Conservation (phyloP, 139 green algal genomes). For the Chlamydomonas asymmetrica region DNA sequence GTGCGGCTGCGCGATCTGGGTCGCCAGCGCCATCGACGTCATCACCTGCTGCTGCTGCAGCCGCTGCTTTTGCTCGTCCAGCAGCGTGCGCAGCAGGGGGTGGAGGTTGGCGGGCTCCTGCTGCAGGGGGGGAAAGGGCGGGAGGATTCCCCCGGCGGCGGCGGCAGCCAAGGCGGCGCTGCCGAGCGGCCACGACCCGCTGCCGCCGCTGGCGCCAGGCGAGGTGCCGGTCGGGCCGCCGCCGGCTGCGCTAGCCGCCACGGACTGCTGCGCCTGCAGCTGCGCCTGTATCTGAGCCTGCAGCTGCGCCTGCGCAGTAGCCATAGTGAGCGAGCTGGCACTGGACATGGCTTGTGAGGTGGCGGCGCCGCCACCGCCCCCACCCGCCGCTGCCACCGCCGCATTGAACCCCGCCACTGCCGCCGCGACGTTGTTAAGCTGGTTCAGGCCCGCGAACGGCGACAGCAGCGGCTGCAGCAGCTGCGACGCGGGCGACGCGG, state of each 20-base stretch:
- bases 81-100: conserved; percentile 2
- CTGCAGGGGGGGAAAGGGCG: background rate
- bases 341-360: too few species aligned
- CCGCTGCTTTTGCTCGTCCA: background rate
- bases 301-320: background rate
- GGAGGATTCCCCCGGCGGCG: conserved; percentile 11
- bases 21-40: background rate
- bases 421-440: background rate
- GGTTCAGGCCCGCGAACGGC: background rate
- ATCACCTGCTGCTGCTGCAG: background rate
- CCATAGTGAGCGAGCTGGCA: too few species aligned
- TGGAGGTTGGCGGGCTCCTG: conserved; percentile 4
- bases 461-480: conserved; percentile 9
- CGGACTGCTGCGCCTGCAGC: too few species aligned
- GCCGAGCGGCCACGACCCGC: background rate
- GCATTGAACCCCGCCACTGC: too few species aligned
- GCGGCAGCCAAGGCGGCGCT: background rate
- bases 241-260: too few species aligned
- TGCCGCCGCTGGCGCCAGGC: background rate
- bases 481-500: conserved; percentile 5
- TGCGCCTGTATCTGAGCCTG: background rate
- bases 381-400: too few species aligned
- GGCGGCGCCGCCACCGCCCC: too few species aligned
- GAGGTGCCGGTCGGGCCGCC: background rate
- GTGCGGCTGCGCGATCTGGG: too few species aligned